Evolutionary conservation across 495 filamentous ascomycete species (phyloP).

Genomic region (Lophiostoma macrostomum): DNA sequence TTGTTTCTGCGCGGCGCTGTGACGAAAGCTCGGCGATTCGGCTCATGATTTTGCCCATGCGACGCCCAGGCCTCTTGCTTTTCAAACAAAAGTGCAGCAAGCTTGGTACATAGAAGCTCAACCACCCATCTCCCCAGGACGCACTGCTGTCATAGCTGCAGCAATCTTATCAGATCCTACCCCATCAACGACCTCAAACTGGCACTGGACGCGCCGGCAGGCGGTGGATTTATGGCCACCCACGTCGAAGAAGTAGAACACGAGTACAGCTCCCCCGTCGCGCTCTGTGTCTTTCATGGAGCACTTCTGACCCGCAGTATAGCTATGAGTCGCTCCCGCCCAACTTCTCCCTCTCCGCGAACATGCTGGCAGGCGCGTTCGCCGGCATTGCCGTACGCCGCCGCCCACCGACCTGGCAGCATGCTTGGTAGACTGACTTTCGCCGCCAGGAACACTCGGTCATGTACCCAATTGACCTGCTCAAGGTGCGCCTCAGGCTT

Average conservation of each 20-base stretch:
- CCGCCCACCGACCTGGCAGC: constrained; percentile 34
- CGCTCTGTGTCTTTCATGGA: neutral
- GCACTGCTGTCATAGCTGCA: no score
- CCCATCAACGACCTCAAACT: no score
- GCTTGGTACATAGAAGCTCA: no score
- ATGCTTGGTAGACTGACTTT: constrained; percentile 7
- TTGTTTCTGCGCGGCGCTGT: neutral
- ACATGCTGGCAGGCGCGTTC: constrained; percentile 93
- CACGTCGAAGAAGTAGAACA: constrained; percentile 41
- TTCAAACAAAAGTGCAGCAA: neutral
- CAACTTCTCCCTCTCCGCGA: constrained; percentile 64
- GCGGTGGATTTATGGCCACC: constrained; percentile 38
- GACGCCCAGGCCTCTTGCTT: neutral
- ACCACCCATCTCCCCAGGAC: no score
- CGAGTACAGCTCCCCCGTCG: constrained; percentile 33
- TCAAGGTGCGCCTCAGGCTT: constrained; percentile 69
- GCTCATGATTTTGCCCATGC: no score
- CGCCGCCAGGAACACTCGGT: constrained; percentile 69
- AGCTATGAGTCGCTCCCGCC: constrained; percentile 71
- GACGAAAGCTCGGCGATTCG: neutral
- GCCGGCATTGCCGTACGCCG: constrained; percentile 86
- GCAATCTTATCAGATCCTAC: no score
- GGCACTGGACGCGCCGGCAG: constrained; percentile 16
- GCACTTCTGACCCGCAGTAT: neutral
- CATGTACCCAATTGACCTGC: constrained; percentile 97